A percentile compares a stretch with the other conserved stretches of the same genome.
Conservation (phyloP, 495 filamentous ascomycete genomes). For the Rusavskia elegans region DNA sequence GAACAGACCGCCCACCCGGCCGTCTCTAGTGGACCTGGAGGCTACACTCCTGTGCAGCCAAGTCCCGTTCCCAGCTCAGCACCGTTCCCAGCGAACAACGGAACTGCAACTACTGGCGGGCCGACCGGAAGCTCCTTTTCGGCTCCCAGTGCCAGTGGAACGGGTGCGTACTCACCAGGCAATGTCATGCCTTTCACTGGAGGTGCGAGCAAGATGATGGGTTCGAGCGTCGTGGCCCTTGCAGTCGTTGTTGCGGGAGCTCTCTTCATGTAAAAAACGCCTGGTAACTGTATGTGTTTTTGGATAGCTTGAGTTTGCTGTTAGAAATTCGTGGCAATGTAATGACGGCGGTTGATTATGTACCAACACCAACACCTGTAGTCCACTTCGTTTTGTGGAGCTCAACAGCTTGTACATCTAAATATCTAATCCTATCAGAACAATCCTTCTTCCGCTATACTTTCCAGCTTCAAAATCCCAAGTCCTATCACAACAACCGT, state of each 20-base stretch:
- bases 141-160: neutral
- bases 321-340: neutral
- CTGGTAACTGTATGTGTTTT: neutral
- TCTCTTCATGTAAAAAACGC: neutral
- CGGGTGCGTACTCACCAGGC: neutral
- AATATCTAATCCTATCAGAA: no score
- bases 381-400: no score
- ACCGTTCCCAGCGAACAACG: neutral
- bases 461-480: no score
- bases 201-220: neutral
- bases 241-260: neutral
- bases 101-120: neutral
- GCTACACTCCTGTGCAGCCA: neutral
- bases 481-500: no score
- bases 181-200: neutral
- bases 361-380: no score
- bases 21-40: neutral
- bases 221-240: neutral
- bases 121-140: neutral
- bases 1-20: neutral
- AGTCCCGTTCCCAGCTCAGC: neutral
- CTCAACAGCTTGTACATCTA: no score
- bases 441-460: no score
- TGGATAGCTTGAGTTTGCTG: neutral
- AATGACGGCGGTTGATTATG: no score